Percentiles rank a stretch among this genome's conserved stretches.
Evolutionary conservation across 257 asterid species (phyloP).

Genomic region (Knoxia roxburghii): DNA sequence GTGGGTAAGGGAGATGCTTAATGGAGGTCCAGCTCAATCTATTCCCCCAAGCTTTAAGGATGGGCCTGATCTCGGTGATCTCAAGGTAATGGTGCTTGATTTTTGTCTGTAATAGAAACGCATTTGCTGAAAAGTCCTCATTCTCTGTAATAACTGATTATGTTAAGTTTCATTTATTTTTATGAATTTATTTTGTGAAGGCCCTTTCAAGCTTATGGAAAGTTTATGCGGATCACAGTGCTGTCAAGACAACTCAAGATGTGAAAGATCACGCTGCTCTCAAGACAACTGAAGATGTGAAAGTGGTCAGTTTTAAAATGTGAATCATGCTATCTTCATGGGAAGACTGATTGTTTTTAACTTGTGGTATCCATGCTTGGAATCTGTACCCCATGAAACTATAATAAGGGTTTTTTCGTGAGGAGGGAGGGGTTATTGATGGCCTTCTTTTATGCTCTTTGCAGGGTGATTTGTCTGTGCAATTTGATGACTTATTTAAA

Average conservation of each 20-base stretch:
- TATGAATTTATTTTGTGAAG: slow-evolving; percentile 36
- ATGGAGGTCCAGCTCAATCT: slow-evolving; percentile 67
- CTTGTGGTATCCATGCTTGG: slow-evolving; percentile 5
- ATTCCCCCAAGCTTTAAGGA: slow-evolving; percentile 74
- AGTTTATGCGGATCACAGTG: slow-evolving; percentile 34
- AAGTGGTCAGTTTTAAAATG: slow-evolving; percentile 45
- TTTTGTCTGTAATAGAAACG: slow-evolving; percentile 2
- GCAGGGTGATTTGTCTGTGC: slow-evolving; percentile 88
- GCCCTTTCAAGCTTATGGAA: slow-evolving; percentile 60
- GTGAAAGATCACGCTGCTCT: slow-evolving; percentile 35
- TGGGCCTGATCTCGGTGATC: slow-evolving; percentile 79
- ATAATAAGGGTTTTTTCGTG: neutral
- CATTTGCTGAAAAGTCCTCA: slow-evolving; percentile 5
- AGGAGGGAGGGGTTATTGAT: slow-evolving; percentile 15
- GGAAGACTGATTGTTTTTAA: slow-evolving; percentile 3
- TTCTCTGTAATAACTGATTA: neutral
- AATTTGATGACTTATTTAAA: slow-evolving; percentile 89
- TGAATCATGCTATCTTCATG: neutral
- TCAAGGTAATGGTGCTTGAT: slow-evolving; percentile 45
- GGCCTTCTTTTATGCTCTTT: slow-evolving; percentile 22
- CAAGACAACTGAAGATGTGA: slow-evolving; percentile 37
- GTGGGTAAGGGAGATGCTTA: slow-evolving; percentile 76
- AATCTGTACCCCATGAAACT: neutral
- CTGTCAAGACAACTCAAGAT: slow-evolving; percentile 33
- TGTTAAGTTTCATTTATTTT: slow-evolving; percentile 14